phyloP scores from a whole-genome alignment of 257 asterid genomes.

The Anisodus acutangulus region DNA sequence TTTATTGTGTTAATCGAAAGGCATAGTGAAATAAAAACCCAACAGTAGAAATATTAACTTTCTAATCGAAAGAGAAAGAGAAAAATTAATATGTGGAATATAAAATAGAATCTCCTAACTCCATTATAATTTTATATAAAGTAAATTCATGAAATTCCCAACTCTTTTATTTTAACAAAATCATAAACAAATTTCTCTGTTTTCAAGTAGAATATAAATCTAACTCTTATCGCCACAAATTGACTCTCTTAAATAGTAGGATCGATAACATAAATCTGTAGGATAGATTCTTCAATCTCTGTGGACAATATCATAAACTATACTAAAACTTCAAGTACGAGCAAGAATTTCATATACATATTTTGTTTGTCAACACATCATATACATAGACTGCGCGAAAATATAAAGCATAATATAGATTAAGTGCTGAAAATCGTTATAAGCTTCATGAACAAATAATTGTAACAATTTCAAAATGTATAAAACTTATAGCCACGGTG shows the following conservation, averaged over 20 bases:
- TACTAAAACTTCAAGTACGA: too few relatives aligned
- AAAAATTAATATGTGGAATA: background rate
- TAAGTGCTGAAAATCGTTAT: too few relatives aligned
- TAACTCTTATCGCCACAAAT: background rate
- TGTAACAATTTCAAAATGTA: too few relatives aligned
- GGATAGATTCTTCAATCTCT: too few relatives aligned
- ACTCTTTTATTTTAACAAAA: background rate
- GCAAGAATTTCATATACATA: too few relatives aligned
- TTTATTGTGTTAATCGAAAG: background rate
- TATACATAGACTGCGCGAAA: too few relatives aligned
- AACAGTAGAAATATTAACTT: background rate
- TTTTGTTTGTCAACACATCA: too few relatives aligned
- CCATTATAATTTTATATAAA: background rate
- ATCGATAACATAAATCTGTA: background rate
- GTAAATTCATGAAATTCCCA: background rate
- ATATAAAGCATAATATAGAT: too few relatives aligned
- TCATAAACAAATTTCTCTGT: background rate
- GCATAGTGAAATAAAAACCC: background rate
- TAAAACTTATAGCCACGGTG: too few relatives aligned
- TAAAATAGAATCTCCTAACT: background rate
- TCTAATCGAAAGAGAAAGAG: background rate
- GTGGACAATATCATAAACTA: too few relatives aligned
- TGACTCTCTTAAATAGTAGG: background rate
- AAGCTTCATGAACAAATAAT: too few relatives aligned
- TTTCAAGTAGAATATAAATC: background rate